These are phyloP conservation scores for Udeniomyces megalosporus DNA, from an alignment of 768 basidiomycete species.

Conservation along the genomic window DNA sequence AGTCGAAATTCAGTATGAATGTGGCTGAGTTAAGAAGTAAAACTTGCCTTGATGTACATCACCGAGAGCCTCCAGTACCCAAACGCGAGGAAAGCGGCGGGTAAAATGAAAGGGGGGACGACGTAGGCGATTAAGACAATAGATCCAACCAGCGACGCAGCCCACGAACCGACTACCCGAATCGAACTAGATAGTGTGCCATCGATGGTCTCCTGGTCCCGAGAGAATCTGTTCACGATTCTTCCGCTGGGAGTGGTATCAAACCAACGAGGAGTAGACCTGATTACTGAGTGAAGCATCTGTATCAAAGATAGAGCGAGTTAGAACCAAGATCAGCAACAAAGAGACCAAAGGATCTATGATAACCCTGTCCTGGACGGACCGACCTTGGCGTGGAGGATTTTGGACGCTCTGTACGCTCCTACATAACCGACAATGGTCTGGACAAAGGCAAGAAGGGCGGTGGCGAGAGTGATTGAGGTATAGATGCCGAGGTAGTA, in stretches of 20 bases:
- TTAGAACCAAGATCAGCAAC: not conserved
- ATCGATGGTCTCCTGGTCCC: constrained; percentile 80
- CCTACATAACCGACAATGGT: constrained; percentile 37
- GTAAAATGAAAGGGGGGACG: constrained; percentile 69
- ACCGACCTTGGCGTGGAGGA: constrained; percentile 34
- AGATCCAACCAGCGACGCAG: constrained; percentile 61
- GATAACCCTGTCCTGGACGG: no score
- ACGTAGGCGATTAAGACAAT: constrained; percentile 43
- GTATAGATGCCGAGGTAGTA: constrained; percentile 41
- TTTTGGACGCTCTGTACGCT: constrained; percentile 19
- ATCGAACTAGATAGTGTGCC: constrained; percentile 37
- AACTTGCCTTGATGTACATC: constrained; percentile 24
- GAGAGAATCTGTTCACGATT: constrained; percentile 19
- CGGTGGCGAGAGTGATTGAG: constrained; percentile 40
- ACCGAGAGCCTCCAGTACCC: constrained; percentile 50
- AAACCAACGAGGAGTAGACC: constrained; percentile 54
- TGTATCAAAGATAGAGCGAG: no score
- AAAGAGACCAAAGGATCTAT: no score
- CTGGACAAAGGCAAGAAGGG: constrained; percentile 30
- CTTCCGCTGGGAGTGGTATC: constrained; percentile 65
- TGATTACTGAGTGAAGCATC: constrained; percentile 52
- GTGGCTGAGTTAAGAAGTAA: no score
- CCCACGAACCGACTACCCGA: constrained; percentile 57
- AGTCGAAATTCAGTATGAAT: no score
- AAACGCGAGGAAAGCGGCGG: constrained; percentile 54